Percentiles rank a stretch among this genome's conserved stretches.
Evolutionary conservation across 148 eudicot genomes (phyloP).

Genomic region (Salicornia ramosissima): DNA sequence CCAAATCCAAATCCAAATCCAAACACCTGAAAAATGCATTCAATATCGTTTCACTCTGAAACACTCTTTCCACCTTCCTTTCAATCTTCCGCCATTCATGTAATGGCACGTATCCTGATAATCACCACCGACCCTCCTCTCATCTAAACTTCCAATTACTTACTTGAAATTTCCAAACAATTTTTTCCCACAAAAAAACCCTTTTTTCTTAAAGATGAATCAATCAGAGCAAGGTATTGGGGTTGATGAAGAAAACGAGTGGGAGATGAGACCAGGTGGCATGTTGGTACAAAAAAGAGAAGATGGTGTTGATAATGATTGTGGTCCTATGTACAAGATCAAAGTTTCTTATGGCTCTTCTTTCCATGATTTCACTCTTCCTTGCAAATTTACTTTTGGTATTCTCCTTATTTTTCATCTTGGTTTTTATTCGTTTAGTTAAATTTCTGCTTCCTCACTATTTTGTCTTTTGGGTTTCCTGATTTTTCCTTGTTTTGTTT

Average conservation of each 20-base stretch:
- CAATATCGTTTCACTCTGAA: neutral
- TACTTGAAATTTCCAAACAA: neutral
- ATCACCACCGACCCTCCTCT: neutral
- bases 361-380: slow-evolving; percentile 37
- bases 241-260: slow-evolving; percentile 25
- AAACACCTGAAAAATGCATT: neutral
- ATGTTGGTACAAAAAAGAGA: slow-evolving; percentile 51
- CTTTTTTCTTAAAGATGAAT: slow-evolving; percentile 14
- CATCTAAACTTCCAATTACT: neutral
- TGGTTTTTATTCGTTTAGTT: neutral
- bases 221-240: too few species aligned
- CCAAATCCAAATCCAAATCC: too few species aligned
- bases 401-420: slow-evolving; percentile 3
- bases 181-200: too few species aligned
- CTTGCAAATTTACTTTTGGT: slow-evolving; percentile 61
- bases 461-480: neutral
- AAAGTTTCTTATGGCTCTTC: slow-evolving; percentile 55
- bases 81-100: neutral
- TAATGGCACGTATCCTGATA: neutral
- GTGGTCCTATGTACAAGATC: slow-evolving; percentile 32
- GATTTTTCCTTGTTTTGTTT: neutral
- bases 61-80: neutral
- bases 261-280: slow-evolving; percentile 50
- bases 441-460: neutral
- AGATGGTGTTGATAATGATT: slow-evolving; percentile 18